phyloP scores from a whole-genome alignment of 2,329 filamentous ascomycete genomes.

The Pseudocercospora eumusae region DNA sequence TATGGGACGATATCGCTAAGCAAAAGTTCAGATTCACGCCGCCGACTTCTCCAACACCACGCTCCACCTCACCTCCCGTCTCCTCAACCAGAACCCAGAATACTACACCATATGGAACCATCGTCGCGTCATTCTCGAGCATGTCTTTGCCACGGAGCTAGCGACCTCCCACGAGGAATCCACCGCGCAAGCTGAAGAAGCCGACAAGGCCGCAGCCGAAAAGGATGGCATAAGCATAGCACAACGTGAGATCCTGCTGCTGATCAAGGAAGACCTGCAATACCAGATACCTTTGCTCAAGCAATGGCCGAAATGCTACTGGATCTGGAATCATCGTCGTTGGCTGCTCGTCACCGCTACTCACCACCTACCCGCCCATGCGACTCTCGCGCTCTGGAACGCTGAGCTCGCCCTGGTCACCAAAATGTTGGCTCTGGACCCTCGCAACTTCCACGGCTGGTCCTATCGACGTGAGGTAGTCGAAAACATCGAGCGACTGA shows the following conservation, averaged over 20 bases:
- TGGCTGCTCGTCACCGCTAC: conserved; percentile 80
- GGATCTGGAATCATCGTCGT: conserved; percentile 95
- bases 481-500: conserved; percentile 66
- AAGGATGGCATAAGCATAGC: conserved; percentile 34
- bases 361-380: conserved; percentile 57
- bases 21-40: conserved; percentile 44
- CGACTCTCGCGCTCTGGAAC: conserved; percentile 72
- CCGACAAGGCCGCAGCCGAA: conserved; percentile 32
- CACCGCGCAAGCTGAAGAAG: conserved; percentile 33
- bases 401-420: conserved; percentile 78
- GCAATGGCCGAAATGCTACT: conserved; percentile 94
- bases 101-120: conserved; percentile 92
- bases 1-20: neutral
- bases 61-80: conserved; percentile 68
- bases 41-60: conserved; percentile 57
- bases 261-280: conserved; percentile 71
- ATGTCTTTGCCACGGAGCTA: conserved; percentile 56
- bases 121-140: conserved; percentile 70
- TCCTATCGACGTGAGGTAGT: conserved; percentile 82
- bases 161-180: conserved; percentile 33
- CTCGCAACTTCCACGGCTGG: conserved; percentile 96
- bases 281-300: conserved; percentile 84
- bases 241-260: conserved; percentile 47
- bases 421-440: conserved; percentile 86
- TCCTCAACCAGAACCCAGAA: conserved; percentile 77